Evolutionary conservation across 495 filamentous ascomycete species (phyloP).

Genomic region (Penicillium macrosclerotiorum): DNA sequence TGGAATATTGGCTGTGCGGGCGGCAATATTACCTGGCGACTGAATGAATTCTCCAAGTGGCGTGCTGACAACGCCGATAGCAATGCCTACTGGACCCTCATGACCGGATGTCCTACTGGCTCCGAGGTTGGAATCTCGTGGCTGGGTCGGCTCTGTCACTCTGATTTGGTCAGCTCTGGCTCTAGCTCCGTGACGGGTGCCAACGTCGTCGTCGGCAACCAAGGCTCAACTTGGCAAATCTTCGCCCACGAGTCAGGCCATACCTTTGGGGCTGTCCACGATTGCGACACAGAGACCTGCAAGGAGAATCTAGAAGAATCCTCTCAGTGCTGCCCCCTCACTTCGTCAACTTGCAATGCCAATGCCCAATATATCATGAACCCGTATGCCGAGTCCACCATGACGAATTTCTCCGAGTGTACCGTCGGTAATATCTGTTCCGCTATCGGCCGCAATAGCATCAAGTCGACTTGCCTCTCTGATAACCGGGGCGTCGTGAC

Average conservation of each 20-base stretch:
- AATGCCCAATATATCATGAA: conserved; percentile 88
- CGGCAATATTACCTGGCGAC: conserved; percentile 68
- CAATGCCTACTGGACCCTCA: conserved; percentile 91
- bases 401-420: conserved; percentile 81
- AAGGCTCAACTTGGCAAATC: conserved; percentile 84
- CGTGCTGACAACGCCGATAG: conserved; percentile 67
- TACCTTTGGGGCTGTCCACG: conserved; percentile 94
- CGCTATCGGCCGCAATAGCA: conserved; percentile 76
- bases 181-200: conserved; percentile 74
- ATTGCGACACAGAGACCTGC: conserved; percentile 75
- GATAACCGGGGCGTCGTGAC: conserved; percentile 82
- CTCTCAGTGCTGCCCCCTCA: conserved; percentile 87
- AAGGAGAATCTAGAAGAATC: conserved; percentile 53
- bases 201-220: conserved; percentile 84
- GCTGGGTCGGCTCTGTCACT: conserved; percentile 83
- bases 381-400: conserved; percentile 70
- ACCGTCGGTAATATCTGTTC: conserved; percentile 92
- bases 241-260: conserved; percentile 96
- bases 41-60: conserved; percentile 90
- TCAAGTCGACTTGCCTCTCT: conserved; percentile 72
- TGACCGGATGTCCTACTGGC: conserved; percentile 81
- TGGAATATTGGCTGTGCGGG: conserved; percentile 78
- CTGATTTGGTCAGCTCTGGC: conserved; percentile 47
- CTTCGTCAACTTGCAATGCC: conserved; percentile 68
- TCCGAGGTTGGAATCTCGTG: conserved; percentile 91